Conservation (phyloP, 345 rosid species). For the Syzygium jambos region DNA sequence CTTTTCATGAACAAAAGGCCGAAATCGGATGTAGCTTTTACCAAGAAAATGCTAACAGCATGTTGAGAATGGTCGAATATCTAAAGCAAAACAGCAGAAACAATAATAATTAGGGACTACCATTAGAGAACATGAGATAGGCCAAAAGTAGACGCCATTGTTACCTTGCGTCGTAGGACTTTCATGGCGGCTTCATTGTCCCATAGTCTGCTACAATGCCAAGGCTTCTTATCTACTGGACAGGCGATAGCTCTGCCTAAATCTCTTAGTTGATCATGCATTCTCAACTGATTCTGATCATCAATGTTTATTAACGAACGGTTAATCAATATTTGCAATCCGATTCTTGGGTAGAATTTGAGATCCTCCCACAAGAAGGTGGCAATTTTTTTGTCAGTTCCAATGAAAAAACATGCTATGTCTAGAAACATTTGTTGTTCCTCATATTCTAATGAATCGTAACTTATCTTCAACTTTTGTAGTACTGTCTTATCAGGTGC, state of each 20-base stretch:
- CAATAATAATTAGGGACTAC: neutral
- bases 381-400: too few species aligned
- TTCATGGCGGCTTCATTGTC: too few species aligned
- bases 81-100: rapidly evolving
- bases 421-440: too few species aligned
- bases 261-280: neutral
- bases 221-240: neutral
- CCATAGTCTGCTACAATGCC: too few species aligned
- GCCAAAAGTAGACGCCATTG: neutral
- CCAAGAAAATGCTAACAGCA: neutral
- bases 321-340: too few species aligned
- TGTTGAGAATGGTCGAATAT: neutral
- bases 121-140: neutral
- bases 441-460: rapidly evolving
- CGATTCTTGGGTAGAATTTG: too few species aligned
- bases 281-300: neutral
- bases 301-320: neutral
- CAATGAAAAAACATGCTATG: rapidly evolving
- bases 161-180: neutral
- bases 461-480: too few species aligned
- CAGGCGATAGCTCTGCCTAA: neutral
- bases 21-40: neutral
- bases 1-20: neutral
- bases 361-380: too few species aligned
- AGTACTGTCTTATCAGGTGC: too few species aligned